phyloP scores from a whole-genome alignment of 2,329 filamentous ascomycete species.

The Elsinoe ampelina region DNA sequence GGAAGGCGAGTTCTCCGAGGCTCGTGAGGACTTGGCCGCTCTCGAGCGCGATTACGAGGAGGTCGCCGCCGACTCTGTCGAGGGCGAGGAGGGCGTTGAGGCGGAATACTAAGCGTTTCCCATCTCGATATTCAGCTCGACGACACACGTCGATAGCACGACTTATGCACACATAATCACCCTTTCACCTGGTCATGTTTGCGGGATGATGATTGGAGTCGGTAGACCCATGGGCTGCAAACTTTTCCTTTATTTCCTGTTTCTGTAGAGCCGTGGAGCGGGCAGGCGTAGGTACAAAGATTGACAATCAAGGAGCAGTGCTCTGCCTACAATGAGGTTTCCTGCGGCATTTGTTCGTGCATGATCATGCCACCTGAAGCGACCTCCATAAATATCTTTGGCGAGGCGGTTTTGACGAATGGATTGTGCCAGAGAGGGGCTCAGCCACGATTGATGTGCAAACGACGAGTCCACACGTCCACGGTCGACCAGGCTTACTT shows the following conservation, averaged over 20 bases:
- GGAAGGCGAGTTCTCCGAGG: constrained; percentile 99
- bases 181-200: constrained; percentile 17
- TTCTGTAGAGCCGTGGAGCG: neutral
- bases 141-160: neutral
- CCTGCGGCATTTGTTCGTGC: neutral
- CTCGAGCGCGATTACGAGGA: constrained; percentile 98
- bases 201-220: constrained; percentile 14
- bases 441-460: constrained; percentile 3
- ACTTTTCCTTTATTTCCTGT: constrained; percentile 10
- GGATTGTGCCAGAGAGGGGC: neutral
- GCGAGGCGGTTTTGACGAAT: neutral
- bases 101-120: constrained; percentile 71
- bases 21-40: constrained; percentile 94
- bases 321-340: neutral
- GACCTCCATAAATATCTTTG: neutral
- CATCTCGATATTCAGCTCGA: constrained; percentile 2
- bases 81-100: constrained; percentile 74
- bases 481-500: constrained; percentile 13
- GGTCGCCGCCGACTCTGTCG: constrained; percentile 88
- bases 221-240: constrained; percentile 15
- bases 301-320: constrained; percentile 3
- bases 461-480: neutral
- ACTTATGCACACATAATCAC: constrained; percentile 13
- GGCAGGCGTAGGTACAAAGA: constrained; percentile 3
- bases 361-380: constrained; percentile 5